phyloP scores from a whole-genome alignment of 2,329 filamentous ascomycete species.

The Phialophora tarda region DNA sequence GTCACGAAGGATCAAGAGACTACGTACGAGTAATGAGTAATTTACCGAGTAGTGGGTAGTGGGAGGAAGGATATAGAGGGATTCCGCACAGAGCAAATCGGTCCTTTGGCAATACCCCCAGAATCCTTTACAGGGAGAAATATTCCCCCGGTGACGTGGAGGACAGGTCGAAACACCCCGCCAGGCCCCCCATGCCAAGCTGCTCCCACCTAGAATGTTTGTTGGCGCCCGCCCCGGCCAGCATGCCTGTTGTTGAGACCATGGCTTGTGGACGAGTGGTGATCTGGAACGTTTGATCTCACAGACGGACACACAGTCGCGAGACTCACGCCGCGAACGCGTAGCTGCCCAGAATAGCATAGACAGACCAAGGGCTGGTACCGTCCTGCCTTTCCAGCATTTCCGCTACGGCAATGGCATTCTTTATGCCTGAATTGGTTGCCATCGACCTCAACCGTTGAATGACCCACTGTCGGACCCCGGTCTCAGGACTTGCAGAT shows the following conservation, averaged over 20 bases:
- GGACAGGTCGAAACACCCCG: no score
- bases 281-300: neutral
- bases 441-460: slow-evolving; percentile 32
- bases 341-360: slow-evolving; percentile 40
- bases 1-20: neutral
- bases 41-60: no score
- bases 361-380: slow-evolving; percentile 36
- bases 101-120: no score
- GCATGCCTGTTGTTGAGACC: neutral
- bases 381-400: slow-evolving; percentile 30
- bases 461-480: slow-evolving; percentile 35
- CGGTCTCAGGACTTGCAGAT: slow-evolving; percentile 27
- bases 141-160: no score
- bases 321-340: slow-evolving; percentile 36
- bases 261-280: neutral
- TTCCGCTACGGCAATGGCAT: slow-evolving; percentile 34
- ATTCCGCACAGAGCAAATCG: no score
- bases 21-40: no score
- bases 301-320: neutral
- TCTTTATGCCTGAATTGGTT: slow-evolving; percentile 26
- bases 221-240: no score
- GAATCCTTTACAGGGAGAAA: no score
- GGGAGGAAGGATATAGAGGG: no score
- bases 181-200: no score
- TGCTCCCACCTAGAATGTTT: no score